Evolutionary conservation across 805 yeast genomes (phyloP), one percentile per base, ranked within the genome.

Genomic region (Candida morakotiae): DNA sequence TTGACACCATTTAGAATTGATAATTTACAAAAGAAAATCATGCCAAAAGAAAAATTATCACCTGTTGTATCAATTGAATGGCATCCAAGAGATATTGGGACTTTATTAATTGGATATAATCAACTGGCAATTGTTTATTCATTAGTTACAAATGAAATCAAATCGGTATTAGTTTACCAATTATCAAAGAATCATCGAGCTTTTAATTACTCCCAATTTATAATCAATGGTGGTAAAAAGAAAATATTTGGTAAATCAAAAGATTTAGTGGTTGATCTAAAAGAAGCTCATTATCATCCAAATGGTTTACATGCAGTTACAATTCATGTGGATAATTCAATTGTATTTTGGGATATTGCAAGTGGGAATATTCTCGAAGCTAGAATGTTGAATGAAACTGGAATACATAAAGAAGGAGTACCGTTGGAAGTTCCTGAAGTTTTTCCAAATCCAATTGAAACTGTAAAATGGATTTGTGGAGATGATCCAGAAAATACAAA

Each of bases 341-440:
- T 93, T 25, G 95, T 79, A 1, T 93, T 93, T 53, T 93, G 98
- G 97, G 98, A 93, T 58, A 83, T 87, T 1, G 71, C 79, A 22
- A 80, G 80, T 25, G 96, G 94, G 0, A 75, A 77, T 11, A 60
- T 79, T 30, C 65, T 93, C 10, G 80, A 80, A 37, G 93, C 96
- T 1, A 73, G 97, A 47, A 73, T 85, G 1, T 43, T 83, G 4
- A 73, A 73, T 42, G 94, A 85, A 35, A 67, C 78, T 2, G 74
- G 77, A 38, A 75, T 87, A 7, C 81, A 86, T 49, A 53, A 59
- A 15, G 80, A 83, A 3, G 71, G 71, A 0, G 24, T 36, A 35
- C 56, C 67, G 1, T 28, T 49, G 14, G 44, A 32, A 5, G 42
- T 49, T 7, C 49, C 48, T 8, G 48, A 46, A 3, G 37, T 36